Evolutionary conservation across 345 rosid genomes (phyloP).

Genomic region (Triadica sebifera): DNA sequence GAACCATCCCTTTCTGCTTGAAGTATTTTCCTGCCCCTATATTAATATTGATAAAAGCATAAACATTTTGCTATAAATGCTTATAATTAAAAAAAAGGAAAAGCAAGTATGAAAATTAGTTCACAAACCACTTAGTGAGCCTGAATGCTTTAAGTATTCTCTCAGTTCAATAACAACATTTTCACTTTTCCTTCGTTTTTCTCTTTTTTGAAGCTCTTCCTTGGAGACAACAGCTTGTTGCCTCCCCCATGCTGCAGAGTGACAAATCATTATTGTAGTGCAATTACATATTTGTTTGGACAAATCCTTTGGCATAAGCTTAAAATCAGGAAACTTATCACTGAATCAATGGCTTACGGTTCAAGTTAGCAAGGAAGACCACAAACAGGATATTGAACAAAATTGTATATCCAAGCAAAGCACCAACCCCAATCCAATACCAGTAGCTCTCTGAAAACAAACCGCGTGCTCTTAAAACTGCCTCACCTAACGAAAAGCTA

Average conservation of each 20-base stretch:
- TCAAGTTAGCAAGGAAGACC: conserved; percentile 66
- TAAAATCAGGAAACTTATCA: conserved; percentile 11
- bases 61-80: conserved; percentile 3
- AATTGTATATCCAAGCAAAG: conserved; percentile 82
- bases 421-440: conserved; percentile 98
- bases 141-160: conserved; percentile 75
- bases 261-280: conserved; percentile 2
- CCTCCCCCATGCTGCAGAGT: conserved; percentile 66
- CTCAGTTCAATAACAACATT: conserved; percentile 69
- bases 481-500: conserved; percentile 54
- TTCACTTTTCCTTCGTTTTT: conserved; percentile 76
- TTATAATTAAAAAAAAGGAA: conserved; percentile 16
- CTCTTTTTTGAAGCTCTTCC: conserved; percentile 86
- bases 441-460: conserved; percentile 81
- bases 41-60: conserved; percentile 15
- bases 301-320: neutral
- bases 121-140: conserved; percentile 61
- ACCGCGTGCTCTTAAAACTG: conserved; percentile 62
- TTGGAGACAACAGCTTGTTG: conserved; percentile 83
- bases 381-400: conserved; percentile 74
- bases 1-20: conserved; percentile 94
- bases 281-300: neutral
- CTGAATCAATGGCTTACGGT: conserved; percentile 58
- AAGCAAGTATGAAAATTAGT: conserved; percentile 9
- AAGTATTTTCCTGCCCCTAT: conserved; percentile 69